Conservation (phyloP, 176 grass and related monocot genomes). For the Cenchrus americanus region DNA sequence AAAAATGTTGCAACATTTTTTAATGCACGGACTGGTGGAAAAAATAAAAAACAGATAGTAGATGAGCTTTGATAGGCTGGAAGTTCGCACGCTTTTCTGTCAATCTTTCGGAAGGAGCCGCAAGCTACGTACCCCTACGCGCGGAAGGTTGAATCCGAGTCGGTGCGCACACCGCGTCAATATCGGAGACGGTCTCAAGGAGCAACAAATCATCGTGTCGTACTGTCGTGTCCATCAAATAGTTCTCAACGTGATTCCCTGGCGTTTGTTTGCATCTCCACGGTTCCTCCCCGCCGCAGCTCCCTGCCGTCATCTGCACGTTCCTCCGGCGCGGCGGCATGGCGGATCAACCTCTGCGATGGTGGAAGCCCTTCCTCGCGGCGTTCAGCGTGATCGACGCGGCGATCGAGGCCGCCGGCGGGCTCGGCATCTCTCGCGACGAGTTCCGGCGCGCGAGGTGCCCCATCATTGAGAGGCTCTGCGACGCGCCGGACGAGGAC, state of each 20-base stretch:
- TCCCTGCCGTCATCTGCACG: neutral
- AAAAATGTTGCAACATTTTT: too few species aligned
- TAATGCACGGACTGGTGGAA: too few species aligned
- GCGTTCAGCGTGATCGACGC: neutral
- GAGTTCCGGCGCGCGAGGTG: neutral
- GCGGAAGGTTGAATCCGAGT: neutral
- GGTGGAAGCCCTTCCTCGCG: slow-evolving; percentile 5
- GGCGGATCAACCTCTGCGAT: neutral
- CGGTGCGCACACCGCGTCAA: neutral
- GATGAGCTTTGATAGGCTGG: too few species aligned
- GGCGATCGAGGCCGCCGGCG: neutral
- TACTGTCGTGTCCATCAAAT: neutral
- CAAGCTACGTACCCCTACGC: too few species aligned
- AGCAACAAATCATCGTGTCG: neutral
- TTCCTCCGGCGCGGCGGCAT: neutral
- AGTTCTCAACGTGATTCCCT: neutral
- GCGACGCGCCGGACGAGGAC: neutral
- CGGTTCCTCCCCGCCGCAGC: too few species aligned
- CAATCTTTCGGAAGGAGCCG: too few species aligned
- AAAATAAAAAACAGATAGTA: too few species aligned
- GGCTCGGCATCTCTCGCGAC: neutral
- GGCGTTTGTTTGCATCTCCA: neutral
- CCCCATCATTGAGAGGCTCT: neutral
- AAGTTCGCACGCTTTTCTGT: too few species aligned
- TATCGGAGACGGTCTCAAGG: neutral